A percentile compares a stretch with the other conserved stretches of the same genome.
phyloP scores from a whole-genome alignment of 2,329 filamentous ascomycete species.

The Neofusicoccum laricinum region DNA sequence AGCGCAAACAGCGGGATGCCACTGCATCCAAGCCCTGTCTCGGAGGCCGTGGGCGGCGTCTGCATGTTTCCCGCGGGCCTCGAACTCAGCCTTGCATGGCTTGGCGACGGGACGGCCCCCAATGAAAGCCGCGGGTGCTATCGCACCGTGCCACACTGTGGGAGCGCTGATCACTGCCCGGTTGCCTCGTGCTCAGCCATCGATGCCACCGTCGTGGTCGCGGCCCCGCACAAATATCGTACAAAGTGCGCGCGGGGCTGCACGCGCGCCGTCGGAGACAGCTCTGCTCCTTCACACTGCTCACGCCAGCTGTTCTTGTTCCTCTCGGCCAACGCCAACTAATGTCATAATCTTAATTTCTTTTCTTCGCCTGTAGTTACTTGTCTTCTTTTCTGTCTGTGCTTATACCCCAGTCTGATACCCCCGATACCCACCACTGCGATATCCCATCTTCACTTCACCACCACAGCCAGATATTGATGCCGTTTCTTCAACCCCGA shows the following conservation, averaged over 20 bases:
- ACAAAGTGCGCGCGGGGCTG: background rate
- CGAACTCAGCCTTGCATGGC: background rate
- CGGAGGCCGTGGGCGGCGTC: background rate
- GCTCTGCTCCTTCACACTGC: background rate
- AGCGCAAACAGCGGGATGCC: background rate
- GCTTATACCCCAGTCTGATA: background rate
- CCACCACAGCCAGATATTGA: background rate
- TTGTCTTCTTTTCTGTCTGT: background rate
- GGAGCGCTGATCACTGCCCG: background rate
- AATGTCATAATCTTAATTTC: constrained; percentile 7
- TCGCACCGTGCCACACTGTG: background rate
- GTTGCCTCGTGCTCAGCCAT: background rate
- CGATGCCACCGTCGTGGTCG: background rate
- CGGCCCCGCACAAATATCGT: constrained; percentile 3
- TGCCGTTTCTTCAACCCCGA: constrained; percentile 13
- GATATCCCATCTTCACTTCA: background rate
- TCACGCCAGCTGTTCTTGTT: background rate
- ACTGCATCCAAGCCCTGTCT: background rate
- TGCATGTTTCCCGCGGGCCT: background rate
- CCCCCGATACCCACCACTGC: background rate
- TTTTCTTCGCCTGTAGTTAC: background rate
- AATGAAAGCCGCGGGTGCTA: background rate
- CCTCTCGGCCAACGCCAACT: background rate
- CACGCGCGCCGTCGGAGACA: background rate
- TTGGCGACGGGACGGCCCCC: constrained; percentile 2